Percentiles rank a stretch among this genome's conserved stretches.
phyloP scores from a whole-genome alignment of 179 eudicot species.

The Nepenthes alata region DNA sequence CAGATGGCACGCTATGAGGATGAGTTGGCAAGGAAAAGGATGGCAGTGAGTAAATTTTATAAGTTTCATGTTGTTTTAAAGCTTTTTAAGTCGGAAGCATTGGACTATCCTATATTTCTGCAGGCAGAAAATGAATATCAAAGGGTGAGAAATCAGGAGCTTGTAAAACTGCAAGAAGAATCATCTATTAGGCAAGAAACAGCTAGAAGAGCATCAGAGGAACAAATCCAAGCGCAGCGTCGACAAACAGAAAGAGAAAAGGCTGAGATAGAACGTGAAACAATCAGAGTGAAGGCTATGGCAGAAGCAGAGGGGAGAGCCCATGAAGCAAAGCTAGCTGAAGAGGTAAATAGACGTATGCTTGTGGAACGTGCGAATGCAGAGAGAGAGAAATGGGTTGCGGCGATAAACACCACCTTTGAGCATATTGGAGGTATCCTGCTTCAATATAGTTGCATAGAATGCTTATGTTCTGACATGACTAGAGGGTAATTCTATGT shows the following conservation, averaged over 20 bases:
- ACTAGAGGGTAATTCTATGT: too few species aligned
- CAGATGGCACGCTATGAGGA: slow-evolving; percentile 84
- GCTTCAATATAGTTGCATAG: neutral
- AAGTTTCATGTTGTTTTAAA: neutral
- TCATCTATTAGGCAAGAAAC: slow-evolving; percentile 57
- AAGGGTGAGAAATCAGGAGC: slow-evolving; percentile 71
- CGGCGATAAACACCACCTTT: slow-evolving; percentile 77
- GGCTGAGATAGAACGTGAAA: slow-evolving; percentile 81
- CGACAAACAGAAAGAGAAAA: slow-evolving; percentile 81
- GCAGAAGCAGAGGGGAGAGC: slow-evolving; percentile 93
- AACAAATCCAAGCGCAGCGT: slow-evolving; percentile 77
- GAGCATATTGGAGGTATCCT: slow-evolving; percentile 69
- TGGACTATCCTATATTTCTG: neutral
- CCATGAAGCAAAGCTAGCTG: slow-evolving; percentile 74
- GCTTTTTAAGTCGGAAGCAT: neutral
- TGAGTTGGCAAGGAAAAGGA: slow-evolving; percentile 67
- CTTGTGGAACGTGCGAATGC: slow-evolving; percentile 61
- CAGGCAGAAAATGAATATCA: slow-evolving; percentile 78
- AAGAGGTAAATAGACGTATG: slow-evolving; percentile 65
- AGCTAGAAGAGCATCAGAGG: slow-evolving; percentile 76
- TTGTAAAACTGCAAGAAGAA: slow-evolving; percentile 79
- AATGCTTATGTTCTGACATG: too few species aligned
- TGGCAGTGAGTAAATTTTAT: slow-evolving; percentile 35
- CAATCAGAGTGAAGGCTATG: slow-evolving; percentile 62
- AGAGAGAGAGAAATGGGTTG: slow-evolving; percentile 80